Conservation (phyloP, 2,329 filamentous ascomycete genomes). For the Penicillium oxalicum region DNA sequence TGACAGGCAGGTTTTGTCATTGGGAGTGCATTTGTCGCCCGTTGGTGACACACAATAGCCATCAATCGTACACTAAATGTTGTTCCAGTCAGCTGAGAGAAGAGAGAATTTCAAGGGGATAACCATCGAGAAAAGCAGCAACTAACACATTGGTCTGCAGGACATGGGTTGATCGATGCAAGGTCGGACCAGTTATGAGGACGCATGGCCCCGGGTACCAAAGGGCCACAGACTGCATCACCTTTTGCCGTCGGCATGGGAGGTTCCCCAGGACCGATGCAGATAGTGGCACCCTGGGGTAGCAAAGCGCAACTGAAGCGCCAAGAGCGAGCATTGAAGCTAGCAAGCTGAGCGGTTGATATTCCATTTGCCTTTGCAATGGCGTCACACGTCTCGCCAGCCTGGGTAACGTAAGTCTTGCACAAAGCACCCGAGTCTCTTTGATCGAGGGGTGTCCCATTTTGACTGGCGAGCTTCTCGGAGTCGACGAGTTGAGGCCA, state of each 20-base stretch:
- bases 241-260: conserved; percentile 38
- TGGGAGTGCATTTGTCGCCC: not conserved
- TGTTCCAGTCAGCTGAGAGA: not conserved
- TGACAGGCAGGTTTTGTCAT: conserved; percentile 4
- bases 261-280: conserved; percentile 37
- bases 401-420: conserved; percentile 29
- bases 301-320: conserved; percentile 39
- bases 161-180: conserved; percentile 13
- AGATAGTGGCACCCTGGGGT: conserved; percentile 29
- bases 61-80: not conserved
- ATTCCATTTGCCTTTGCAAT: conserved; percentile 33
- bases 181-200: conserved; percentile 28
- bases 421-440: conserved; percentile 23
- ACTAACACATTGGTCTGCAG: conserved; percentile 11
- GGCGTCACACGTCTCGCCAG: conserved; percentile 31
- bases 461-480: conserved; percentile 20
- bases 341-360: conserved; percentile 34
- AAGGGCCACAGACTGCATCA: conserved; percentile 44
- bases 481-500: not conserved
- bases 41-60: not conserved
- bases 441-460: not conserved
- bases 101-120: not conserved
- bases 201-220: conserved; percentile 34
- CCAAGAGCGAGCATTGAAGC: conserved; percentile 42
- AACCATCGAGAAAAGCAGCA: not conserved